These are phyloP conservation scores for Alopecurus myosuroides DNA, from an alignment of 176 grass and related monocot genomes.

Conservation along the genomic window DNA sequence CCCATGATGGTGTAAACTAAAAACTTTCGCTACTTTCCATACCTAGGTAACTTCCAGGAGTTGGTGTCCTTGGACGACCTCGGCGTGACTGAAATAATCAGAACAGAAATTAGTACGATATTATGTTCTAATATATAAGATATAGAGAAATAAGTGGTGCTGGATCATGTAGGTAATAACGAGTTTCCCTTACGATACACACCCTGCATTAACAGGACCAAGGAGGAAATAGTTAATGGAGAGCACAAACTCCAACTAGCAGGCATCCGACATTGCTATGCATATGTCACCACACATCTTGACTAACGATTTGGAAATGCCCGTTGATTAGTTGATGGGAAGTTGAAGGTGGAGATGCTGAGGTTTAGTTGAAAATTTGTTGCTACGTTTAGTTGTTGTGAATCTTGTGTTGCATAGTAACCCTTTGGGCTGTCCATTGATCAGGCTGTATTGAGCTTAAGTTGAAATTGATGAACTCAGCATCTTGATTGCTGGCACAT, in stretches of 20 bases:
- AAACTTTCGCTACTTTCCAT: constrained; percentile 8
- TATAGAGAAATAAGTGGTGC: constrained; percentile 2
- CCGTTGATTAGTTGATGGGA: constrained; percentile 68
- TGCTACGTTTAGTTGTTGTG: constrained; percentile 72
- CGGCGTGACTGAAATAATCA: constrained; percentile 47
- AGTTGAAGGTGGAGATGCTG: constrained; percentile 72
- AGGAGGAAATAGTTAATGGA: constrained; percentile 33
- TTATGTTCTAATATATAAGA: background rate
- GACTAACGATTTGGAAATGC: constrained; percentile 49
- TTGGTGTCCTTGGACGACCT: constrained; percentile 51
- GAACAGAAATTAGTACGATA: background rate
- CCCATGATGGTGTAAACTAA: background rate
- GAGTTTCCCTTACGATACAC: constrained; percentile 39
- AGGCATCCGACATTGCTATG: constrained; percentile 53
- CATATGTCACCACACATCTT: constrained; percentile 54
- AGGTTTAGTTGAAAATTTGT: constrained; percentile 82
- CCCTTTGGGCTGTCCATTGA: constrained; percentile 69
- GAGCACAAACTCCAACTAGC: constrained; percentile 48
- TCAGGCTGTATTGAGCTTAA: constrained; percentile 64
- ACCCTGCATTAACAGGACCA: constrained; percentile 34
- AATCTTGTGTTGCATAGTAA: constrained; percentile 73
- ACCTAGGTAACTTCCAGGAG: constrained; percentile 71
- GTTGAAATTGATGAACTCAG: constrained; percentile 68
- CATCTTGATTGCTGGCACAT: constrained; percentile 73
- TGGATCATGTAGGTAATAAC: constrained; percentile 24